Percentiles rank a stretch among this genome's conserved stretches.
Evolutionary conservation across 2,329 filamentous ascomycete species (phyloP).

Genomic region (Fusarium duplospermum): DNA sequence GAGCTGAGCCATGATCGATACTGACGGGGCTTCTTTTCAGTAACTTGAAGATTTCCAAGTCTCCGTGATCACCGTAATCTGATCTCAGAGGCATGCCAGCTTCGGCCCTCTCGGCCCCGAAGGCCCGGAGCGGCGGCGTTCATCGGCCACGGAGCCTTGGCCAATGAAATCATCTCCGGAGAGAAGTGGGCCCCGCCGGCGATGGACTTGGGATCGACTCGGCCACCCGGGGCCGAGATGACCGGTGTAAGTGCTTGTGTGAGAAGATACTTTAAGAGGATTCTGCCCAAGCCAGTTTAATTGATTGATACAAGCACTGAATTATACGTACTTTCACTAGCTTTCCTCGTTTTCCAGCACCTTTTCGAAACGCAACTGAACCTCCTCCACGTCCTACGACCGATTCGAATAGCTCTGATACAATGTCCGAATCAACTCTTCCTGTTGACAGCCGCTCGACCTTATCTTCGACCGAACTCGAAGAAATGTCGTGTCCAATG

Average conservation of each 20-base stretch:
- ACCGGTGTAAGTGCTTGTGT: not conserved
- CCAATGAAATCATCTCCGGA: not conserved
- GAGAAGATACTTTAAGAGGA: not conserved
- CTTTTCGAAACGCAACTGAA: not conserved
- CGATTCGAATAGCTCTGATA: not conserved
- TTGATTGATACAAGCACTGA: not conserved
- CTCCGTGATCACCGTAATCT: not conserved
- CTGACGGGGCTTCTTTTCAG: not conserved
- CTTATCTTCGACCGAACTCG: not conserved
- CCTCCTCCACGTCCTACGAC: not conserved
- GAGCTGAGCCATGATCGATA: not conserved
- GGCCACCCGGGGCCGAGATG: not conserved
- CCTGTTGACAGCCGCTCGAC: not conserved
- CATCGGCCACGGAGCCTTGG: not conserved
- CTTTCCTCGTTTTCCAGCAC: not conserved
- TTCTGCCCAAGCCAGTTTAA: not conserved
- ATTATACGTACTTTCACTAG: not conserved
- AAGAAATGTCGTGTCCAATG: not conserved
- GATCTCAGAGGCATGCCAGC: not conserved
- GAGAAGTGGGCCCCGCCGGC: not conserved
- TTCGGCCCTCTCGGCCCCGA: conserved; percentile 4
- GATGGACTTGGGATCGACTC: not conserved
- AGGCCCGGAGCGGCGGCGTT: not conserved
- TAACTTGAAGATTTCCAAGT: not conserved
- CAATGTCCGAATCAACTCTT: not conserved